Percentiles rank a stretch among this genome's conserved stretches.
Evolutionary conservation across 768 basidiomycete genomes (phyloP).

Genomic region (Kwoniella botswanensis): DNA sequence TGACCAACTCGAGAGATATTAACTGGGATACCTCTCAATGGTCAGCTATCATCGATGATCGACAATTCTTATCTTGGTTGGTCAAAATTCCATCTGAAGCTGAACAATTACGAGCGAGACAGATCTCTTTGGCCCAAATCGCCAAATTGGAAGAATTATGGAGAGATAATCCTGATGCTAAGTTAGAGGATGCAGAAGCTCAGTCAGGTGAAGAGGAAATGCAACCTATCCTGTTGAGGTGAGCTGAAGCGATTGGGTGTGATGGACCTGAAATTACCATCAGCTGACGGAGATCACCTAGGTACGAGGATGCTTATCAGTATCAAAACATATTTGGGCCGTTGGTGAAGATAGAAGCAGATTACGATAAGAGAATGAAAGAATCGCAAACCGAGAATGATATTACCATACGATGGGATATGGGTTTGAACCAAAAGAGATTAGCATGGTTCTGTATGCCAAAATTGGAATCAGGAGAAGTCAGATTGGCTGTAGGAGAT

Average conservation of each 20-base stretch:
- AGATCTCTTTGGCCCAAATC: conserved; percentile 96
- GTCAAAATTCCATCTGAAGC: conserved; percentile 96
- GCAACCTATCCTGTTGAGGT: conserved; percentile 79
- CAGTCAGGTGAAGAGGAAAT: conserved; percentile 98
- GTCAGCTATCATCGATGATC: conserved; percentile 98
- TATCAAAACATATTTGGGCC: conserved; percentile 99
- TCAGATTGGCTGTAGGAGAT: conserved; percentile 93
- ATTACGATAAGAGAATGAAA: conserved; percentile 97
- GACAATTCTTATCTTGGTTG: conserved; percentile 98
- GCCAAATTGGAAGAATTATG: conserved; percentile 96
- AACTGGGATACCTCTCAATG: conserved; percentile 98
- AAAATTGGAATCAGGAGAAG: conserved; percentile 97
- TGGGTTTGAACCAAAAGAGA: conserved; percentile 97
- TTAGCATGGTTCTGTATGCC: conserved; percentile 98
- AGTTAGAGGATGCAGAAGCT: conserved; percentile 94
- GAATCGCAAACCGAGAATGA: conserved; percentile 98
- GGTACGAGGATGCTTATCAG: conserved; percentile 97
- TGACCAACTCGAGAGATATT: conserved; percentile 86
- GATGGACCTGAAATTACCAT: background rate
- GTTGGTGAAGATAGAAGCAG: conserved; percentile 98
- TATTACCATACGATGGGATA: conserved; percentile 94
- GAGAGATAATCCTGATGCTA: conserved; percentile 94
- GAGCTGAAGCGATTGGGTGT: conserved; percentile 12
- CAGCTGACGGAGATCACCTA: conserved; percentile 28
- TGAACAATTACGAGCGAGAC: conserved; percentile 92